Percentiles rank a stretch among this genome's conserved stretches.
phyloP scores from a whole-genome alignment of 352 stramenopile genomes.

The Pythium aphanidermatum region DNA sequence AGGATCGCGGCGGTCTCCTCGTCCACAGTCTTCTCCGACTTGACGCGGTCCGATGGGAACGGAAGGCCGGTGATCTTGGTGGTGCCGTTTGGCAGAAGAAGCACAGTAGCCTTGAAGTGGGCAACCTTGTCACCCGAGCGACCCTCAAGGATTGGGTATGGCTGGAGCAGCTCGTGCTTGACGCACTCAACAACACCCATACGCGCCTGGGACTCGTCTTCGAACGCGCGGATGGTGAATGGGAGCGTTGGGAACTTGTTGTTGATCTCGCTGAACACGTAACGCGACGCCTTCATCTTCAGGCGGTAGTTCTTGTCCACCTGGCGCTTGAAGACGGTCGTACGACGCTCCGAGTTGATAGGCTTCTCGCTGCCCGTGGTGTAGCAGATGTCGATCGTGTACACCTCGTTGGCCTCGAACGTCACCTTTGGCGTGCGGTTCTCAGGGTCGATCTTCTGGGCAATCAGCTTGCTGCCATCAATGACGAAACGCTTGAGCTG shows the following conservation, averaged over 20 bases:
- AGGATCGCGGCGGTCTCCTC: conserved; percentile 91
- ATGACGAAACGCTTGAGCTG: conserved; percentile 99
- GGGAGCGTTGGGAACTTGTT: conserved; percentile 98
- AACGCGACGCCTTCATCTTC: conserved; percentile 93
- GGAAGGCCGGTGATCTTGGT: conserved; percentile 94
- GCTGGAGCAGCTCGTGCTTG: conserved; percentile 95
- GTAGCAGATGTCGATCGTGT: conserved; percentile 99
- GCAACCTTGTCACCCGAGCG: conserved; percentile 93
- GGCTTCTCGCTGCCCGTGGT: conserved; percentile 97
- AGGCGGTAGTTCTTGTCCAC: conserved; percentile 97
- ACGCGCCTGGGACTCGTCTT: conserved; percentile 93
- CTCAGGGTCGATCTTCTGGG: conserved; percentile 89
- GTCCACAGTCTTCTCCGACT: conserved; percentile 90
- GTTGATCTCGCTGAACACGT: conserved; percentile 98
- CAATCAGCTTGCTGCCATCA: conserved; percentile 97
- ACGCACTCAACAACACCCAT: conserved; percentile 99
- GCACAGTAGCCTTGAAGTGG: conserved; percentile 99
- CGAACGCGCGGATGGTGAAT: conserved; percentile 96
- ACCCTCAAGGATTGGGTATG: conserved; percentile 97
- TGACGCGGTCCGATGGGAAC: conserved; percentile 87
- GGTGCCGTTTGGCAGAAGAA: conserved; percentile 95
- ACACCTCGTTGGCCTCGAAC: conserved; percentile 98
- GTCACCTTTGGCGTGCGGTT: conserved; percentile 78
- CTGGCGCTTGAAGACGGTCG: conserved; percentile 99
- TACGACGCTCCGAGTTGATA: conserved; percentile 85